Base-by-base conservation (phyloP, 495 filamentous ascomycete species). In the Xylaria castorea region DNA sequence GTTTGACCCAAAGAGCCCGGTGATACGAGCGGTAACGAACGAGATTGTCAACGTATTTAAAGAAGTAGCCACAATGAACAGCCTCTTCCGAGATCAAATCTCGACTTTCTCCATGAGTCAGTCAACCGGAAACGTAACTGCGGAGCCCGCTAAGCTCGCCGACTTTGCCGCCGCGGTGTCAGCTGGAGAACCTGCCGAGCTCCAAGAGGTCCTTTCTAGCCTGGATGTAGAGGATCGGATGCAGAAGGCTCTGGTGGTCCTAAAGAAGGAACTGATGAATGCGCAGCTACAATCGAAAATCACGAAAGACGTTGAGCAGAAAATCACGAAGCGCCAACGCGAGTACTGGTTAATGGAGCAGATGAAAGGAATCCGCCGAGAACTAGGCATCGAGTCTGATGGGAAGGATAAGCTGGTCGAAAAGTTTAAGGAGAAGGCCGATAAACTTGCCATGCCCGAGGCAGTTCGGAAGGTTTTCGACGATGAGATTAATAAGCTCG, bases 331-430 rank as follows among this genome's bases (percentile, higher is more conserved):
- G 83, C 91, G 96, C 14, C 96, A 99, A 79, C 91, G 96, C 38
- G 97, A 99, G 77, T 99, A 99, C 84, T 99, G 94, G 93, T 84
- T 99, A 25, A 95, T 96, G 93, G 96, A 99, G 81, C 97, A 99
- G 78, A 97, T 98, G 95, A 98, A 98, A 83, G 97, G 94, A n/a
- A 98, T 99, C 77, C 91, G 92, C 72, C 87, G 95, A 67, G 97
- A 99, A 80, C 87, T 99, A 27, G 97, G 97, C 18, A 94, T 98
- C 68, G 97, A 98, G 81, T 96, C 93, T 4, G 96, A 99, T 77
- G 96, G 97, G 42, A 99, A 97, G 81, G 96, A 99, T 71, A 98
- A 97, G 82, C 87, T 99, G 34, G 92, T 98, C 2, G 97, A 98
- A 82, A 96, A 92, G 78, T 99, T 98, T 83, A 95, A 92, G 82